Base-by-base conservation (phyloP, 768 basidiomycete species). In the Stropharia rugosoannulata region DNA sequence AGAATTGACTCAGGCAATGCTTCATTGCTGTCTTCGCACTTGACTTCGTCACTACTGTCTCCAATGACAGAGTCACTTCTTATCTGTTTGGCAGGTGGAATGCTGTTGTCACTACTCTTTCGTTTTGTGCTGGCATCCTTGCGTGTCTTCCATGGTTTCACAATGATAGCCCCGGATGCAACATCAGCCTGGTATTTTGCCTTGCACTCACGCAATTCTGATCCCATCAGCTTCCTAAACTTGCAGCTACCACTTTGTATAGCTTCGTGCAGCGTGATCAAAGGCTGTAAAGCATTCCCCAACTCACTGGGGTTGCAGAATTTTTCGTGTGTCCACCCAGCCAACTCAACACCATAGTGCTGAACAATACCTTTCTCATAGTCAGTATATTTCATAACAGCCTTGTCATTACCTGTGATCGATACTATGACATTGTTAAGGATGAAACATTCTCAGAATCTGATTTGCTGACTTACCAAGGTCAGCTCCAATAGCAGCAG, bases 371-470 rank as follows among this genome's bases (percentile, higher is more conserved):
- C 40, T 12, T 58, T 53, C 36, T 64, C 54, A 40, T 62, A 64
- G n/a, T 58, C 35, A 8, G 47, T 12, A 19, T 67, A 67, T 6
- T 65, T 55, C 64, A 67, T 66, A 0, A 41, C 42, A 0, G 59
- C 61, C 1, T 51, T 55, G 2, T 32, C 5, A 18, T 57, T 46
- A 0, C 55, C 42, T 1, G 59, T 61, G 3, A 59, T 59, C 3
- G 37, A 54, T 2, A 50, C 49, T 50, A 8, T 18, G 22, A 10
- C 19, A 25, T 9, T 22, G 13, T 19, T 45, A 45, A 13, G 4
- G 19, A 25, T 13, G 11, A 13, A 18, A 22, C 18, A 27, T 8
- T 22, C 19, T 45, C 3, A 25, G 18, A 22, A 9, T n/a, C n/a
- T n/a, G n/a, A n/a, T n/a, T n/a, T n/a, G n/a, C 27, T 18, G 4